Evolutionary conservation across 208 protist species (phyloP).

Genomic region (Tritrichomonas musculus): DNA sequence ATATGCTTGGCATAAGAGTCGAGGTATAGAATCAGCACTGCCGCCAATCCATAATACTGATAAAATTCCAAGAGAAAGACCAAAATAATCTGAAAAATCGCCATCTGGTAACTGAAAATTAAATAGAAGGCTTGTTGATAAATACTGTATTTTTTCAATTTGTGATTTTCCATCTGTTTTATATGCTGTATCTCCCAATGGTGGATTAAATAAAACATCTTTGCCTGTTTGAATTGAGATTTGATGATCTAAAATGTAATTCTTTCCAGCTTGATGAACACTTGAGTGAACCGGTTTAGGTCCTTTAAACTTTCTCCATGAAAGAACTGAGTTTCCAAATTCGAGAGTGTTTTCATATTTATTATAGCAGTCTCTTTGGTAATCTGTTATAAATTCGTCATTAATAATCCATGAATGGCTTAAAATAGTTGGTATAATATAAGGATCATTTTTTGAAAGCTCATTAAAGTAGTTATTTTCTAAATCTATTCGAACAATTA

Average conservation of each 20-base stretch:
- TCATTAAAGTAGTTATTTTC: not conserved
- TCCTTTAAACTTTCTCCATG: not conserved
- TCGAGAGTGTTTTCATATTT: not conserved
- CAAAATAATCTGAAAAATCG: not conserved
- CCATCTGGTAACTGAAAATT: not conserved
- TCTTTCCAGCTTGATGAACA: not conserved
- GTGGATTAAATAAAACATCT: not conserved
- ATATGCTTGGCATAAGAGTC: not conserved
- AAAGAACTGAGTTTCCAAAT: not conserved
- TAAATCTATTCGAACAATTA: not conserved
- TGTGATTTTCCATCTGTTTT: not conserved
- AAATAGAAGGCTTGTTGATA: not conserved
- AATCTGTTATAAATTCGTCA: not conserved
- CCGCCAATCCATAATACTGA: not conserved
- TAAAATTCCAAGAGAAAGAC: not conserved
- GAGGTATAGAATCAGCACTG: not conserved
- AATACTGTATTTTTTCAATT: slow-evolving; percentile 5
- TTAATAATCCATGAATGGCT: not conserved
- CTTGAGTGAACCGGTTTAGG: not conserved
- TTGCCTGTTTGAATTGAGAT: not conserved
- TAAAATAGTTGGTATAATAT: not conserved
- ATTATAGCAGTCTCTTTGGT: not conserved
- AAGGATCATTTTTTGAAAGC: not conserved
- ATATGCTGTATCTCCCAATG: not conserved
- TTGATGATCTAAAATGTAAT: not conserved